Evolutionary conservation across 2,329 filamentous ascomycete genomes (phyloP), one percentile per base, ranked within the genome.

Genomic region (Penicillium psychrosexuale): DNA sequence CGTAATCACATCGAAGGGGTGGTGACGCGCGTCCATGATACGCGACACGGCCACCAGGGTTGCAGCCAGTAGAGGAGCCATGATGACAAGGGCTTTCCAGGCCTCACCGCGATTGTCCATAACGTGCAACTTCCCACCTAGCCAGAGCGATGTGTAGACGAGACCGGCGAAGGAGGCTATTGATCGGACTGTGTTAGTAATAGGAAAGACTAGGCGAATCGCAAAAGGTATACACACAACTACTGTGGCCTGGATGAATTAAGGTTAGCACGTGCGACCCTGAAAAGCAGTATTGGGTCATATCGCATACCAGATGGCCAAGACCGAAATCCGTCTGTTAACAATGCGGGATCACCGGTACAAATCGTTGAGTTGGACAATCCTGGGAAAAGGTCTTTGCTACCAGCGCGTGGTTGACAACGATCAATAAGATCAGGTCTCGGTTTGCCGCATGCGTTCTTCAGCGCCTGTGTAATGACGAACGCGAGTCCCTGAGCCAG

Each of bases 11-110:
- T 85, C 82, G 66, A 85, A 84, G 0, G 82, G 81, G 61, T 85
- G 82, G 55, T 85, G 82, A 15, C 82, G 77, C 22, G 82, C 82
- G 61, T 85, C 82, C 82, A 84, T 84, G 53, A 84, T 84, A 42
- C 82, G 78, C 13, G 79, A 80, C 36, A 81, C 78, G 6, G 82
- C 80, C 50, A 85, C 76, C 39, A 84, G 74, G 11, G 77, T 75
- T 17, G 82, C 82, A 22, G 74, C 81, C 15, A 85, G 73, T 9
- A 77, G 74, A 1, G 82, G 82, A 5, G 80, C 70, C 56, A 83
- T 70, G 37, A 83, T 77, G 22, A 84, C 65, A 52, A 84, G 76
- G 2, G 79, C 71, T 63, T 84, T 84, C 82, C 82, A 85, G 15
- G 82, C 80, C 65, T 84, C 82, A 31, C 82, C 82, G 57, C 80